Base-by-base conservation (phyloP, 257 asterid genomes). In the Solanum lycopersicoides region DNA sequence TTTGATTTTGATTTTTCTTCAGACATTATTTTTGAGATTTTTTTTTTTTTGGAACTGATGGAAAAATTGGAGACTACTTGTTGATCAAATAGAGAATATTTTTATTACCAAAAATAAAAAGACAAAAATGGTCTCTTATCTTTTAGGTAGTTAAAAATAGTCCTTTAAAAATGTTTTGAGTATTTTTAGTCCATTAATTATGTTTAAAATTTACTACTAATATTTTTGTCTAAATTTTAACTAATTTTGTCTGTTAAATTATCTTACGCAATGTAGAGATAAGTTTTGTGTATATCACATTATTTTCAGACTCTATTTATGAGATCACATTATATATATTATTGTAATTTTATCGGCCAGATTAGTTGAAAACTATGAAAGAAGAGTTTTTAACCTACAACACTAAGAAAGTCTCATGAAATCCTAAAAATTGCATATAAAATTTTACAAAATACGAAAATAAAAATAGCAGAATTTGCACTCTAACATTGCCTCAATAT, bases 21-120 rank as follows among this genome's bases (percentile, higher is more conserved):
- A 25, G 94, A 91, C 96, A 95, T 93, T 47, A 45, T 89, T 65
- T 35, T 5, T 84, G 34, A 8, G 25, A 14, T 0, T 69, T 32
- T 71, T 30, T 28, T 16, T 34, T 16, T 32, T 3, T 15, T 34
- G 25, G 79, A 73, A 37, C 3, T 34, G 28, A 28, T 72, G n/a
- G 12, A 72, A 75, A 41, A 53, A 18, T 50, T 68, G 45, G 15
- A 41, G 56, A 76, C 59, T 76, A 76, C 21, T 74, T 39, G 9
- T 39, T 75, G 82, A 72, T 34, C 18, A 66, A 25, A 3, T 66
- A 25, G 3, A 12, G 47, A 35, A 8, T n/a, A 35, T 35, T 32
- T 11, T 10, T 53, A 53, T 53, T 53, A 53, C 63, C 63, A 53
- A 53, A 53, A 16, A 53, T 16, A 53, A 53, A 53, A 53, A 18